These are phyloP conservation scores for Leishmania martiniquensis DNA, from an alignment of 208 protist genomes.

Conservation along the genomic window DNA sequence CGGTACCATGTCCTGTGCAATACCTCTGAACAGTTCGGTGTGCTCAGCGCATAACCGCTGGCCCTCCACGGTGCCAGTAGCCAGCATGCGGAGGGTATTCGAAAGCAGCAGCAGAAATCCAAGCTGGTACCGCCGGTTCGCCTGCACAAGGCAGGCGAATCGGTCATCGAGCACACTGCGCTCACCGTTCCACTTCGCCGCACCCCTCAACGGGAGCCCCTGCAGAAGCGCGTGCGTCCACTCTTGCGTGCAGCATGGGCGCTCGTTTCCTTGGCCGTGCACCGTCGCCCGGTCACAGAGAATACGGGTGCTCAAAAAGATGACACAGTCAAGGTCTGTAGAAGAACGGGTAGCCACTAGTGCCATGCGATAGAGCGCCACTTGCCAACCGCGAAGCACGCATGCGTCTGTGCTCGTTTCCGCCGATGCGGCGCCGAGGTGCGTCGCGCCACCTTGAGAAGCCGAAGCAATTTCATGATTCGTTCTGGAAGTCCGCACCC, in stretches of 20 bases:
- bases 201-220: slow-evolving; percentile 15
- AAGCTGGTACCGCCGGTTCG: slow-evolving; percentile 58
- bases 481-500: background rate
- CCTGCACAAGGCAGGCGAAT: slow-evolving; percentile 20
- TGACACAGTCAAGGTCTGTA: slow-evolving; percentile 25
- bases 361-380: slow-evolving; percentile 55
- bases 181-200: background rate
- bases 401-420: background rate
- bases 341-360: slow-evolving; percentile 25
- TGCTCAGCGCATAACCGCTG: slow-evolving; percentile 59
- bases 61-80: slow-evolving; percentile 27
- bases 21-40: slow-evolving; percentile 33
- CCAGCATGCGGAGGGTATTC: slow-evolving; percentile 59
- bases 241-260: slow-evolving; percentile 66
- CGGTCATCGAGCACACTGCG: slow-evolving; percentile 6
- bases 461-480: background rate
- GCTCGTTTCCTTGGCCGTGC: slow-evolving; percentile 84
- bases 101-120: slow-evolving; percentile 61
- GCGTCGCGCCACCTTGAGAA: background rate
- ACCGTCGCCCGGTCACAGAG: slow-evolving; percentile 61
- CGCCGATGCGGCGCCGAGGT: background rate
- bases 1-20: slow-evolving; percentile 47
- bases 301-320: slow-evolving; percentile 64
- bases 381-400: slow-evolving; percentile 43
- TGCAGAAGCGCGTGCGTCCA: slow-evolving; percentile 62